Conservation (phyloP, 2,329 filamentous ascomycete species). For the Venturia pyrina region DNA sequence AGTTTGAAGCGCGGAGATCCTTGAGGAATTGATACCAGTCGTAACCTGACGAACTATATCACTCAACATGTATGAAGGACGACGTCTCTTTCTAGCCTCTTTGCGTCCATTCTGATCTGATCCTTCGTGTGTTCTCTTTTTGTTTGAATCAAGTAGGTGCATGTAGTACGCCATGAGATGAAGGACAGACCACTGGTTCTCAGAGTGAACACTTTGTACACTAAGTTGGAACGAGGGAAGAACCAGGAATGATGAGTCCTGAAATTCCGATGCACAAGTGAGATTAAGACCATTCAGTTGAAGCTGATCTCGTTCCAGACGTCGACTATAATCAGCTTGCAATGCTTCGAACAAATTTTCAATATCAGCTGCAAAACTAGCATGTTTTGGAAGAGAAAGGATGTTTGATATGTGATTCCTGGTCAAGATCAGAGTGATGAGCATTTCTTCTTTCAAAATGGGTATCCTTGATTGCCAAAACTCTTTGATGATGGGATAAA, state of each 20-base stretch:
- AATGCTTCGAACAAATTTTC: constrained; percentile 60
- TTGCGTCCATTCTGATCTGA: constrained; percentile 16
- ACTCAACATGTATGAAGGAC: constrained; percentile 27
- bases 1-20: constrained; percentile 44
- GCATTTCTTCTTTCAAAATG: constrained; percentile 61
- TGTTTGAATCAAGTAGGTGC: constrained; percentile 5
- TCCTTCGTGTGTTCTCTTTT: neutral
- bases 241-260: neutral
- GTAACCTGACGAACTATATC: constrained; percentile 30
- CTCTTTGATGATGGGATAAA: constrained; percentile 61
- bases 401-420: constrained; percentile 30
- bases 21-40: constrained; percentile 26
- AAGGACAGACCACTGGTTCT: constrained; percentile 11
- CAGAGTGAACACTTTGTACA: neutral
- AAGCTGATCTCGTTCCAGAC: constrained; percentile 60
- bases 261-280: neutral
- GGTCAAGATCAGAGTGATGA: constrained; percentile 59
- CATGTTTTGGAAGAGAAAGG: constrained; percentile 22
- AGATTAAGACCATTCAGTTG: constrained; percentile 38
- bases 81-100: constrained; percentile 26
- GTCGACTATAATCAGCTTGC: constrained; percentile 67
- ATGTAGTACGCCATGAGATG: constrained; percentile 9
- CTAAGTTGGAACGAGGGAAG: neutral
- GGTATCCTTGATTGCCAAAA: constrained; percentile 68
- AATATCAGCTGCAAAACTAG: constrained; percentile 36